A percentile compares a stretch with the other conserved stretches of the same genome.
Conservation (phyloP, 2,329 filamentous ascomycete genomes). For the Eurotiales sp. region DNA sequence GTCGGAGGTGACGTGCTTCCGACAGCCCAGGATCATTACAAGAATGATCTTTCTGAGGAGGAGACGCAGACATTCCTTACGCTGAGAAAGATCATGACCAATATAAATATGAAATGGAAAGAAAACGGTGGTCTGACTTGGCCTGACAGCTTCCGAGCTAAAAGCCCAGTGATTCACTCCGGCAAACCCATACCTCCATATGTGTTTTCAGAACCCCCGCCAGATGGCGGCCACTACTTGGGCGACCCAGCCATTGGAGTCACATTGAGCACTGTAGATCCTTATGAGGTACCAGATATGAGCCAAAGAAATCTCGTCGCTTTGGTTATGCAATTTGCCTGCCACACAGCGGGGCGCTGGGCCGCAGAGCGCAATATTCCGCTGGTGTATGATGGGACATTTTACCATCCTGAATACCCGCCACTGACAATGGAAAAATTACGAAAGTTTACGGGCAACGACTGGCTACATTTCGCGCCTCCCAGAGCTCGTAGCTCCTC, state of each 20-base stretch:
- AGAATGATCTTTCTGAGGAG: conserved; percentile 27
- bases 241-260: conserved; percentile 44
- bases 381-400: conserved; percentile 33
- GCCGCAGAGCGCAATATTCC: conserved; percentile 35
- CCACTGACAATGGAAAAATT: conserved; percentile 35
- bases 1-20: conserved; percentile 29
- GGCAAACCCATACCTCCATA: conserved; percentile 6
- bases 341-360: conserved; percentile 33
- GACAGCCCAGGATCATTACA: conserved; percentile 21
- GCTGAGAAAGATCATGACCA: conserved; percentile 37
- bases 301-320: conserved; percentile 39
- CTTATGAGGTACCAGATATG: conserved; percentile 35
- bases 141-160: conserved; percentile 12
- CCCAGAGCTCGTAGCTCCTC: conserved; percentile 44
- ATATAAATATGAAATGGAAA: conserved; percentile 32
- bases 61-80: conserved; percentile 33
- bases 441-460: conserved; percentile 38
- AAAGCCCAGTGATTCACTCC: conserved; percentile 5
- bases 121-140: conserved; percentile 40
- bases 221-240: conserved; percentile 29
- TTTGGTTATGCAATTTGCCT: conserved; percentile 55
- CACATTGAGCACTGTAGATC: conserved; percentile 24
- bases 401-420: conserved; percentile 38
- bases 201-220: conserved; percentile 6
- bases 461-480: conserved; percentile 34